A percentile compares a stretch with the other conserved stretches of the same genome.
Evolutionary conservation across 345 rosid genomes (phyloP).

Genomic region (Rubroshorea leprosula): DNA sequence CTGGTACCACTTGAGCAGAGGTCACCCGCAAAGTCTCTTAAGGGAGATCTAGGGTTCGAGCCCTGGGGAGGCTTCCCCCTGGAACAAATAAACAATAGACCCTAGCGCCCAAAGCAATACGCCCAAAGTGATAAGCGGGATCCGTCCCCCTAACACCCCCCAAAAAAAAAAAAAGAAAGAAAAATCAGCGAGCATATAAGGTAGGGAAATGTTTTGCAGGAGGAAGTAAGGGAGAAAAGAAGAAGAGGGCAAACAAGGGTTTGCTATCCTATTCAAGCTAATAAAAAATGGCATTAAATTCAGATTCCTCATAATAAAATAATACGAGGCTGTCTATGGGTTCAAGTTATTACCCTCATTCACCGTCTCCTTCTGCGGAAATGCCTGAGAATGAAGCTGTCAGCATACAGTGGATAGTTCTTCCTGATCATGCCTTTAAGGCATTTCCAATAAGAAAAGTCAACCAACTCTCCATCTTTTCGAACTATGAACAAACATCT

Average conservation of each 20-base stretch:
- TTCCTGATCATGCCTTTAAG: constrained; percentile 86
- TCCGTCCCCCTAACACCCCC: no score
- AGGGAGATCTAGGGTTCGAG: no score
- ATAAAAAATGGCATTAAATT: constrained; percentile 14
- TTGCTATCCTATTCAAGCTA: not conserved
- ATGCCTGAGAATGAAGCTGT: constrained; percentile 85
- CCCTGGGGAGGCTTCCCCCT: no score
- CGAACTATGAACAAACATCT: constrained; percentile 82
- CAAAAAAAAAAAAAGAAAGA: no score
- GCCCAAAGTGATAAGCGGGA: no score
- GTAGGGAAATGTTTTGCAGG: no score
- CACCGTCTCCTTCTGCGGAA: constrained; percentile 41
- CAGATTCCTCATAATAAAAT: constrained; percentile 1
- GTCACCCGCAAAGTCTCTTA: no score
- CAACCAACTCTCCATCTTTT: constrained; percentile 65
- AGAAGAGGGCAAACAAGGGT: not conserved
- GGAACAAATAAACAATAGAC: no score
- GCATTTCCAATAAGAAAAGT: constrained; percentile 99
- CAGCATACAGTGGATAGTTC: constrained; percentile 88
- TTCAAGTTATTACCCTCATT: constrained; percentile 30
- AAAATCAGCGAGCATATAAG: no score
- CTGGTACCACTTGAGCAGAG: no score
- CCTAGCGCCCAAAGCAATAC: no score
- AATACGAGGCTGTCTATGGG: not conserved
- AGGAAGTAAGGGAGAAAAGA: not conserved